Evolutionary conservation across 192 early-diverging fungal species (phyloP).

Genomic region (Coemansia sp.): DNA sequence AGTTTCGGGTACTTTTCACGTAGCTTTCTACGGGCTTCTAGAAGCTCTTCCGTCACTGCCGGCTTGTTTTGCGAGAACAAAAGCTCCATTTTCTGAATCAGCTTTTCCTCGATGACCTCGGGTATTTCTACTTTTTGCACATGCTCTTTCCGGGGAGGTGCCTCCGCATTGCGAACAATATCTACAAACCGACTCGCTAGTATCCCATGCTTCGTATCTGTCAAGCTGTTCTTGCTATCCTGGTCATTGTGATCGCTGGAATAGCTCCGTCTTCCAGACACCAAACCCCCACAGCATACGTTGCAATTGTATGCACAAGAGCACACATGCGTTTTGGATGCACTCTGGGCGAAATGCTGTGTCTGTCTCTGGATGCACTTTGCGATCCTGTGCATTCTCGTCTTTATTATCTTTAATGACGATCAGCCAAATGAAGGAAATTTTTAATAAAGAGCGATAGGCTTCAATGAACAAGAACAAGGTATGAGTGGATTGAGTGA

Average conservation of each 20-base stretch:
- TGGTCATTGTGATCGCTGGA: background rate
- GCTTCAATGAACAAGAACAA: no score
- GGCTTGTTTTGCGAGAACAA: slow-evolving; percentile 24
- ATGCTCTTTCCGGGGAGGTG: background rate
- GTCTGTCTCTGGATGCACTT: no score
- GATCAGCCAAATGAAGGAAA: no score
- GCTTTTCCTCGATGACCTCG: slow-evolving; percentile 13
- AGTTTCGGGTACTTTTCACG: slow-evolving; percentile 32
- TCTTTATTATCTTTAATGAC: no score
- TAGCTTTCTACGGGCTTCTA: slow-evolving; percentile 23
- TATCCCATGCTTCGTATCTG: background rate
- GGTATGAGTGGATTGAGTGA: no score
- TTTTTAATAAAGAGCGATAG: no score
- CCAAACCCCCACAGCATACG: background rate
- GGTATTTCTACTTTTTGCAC: slow-evolving; percentile 1
- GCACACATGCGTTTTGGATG: background rate
- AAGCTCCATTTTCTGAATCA: slow-evolving; percentile 9
- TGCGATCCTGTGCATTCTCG: no score
- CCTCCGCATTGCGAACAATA: slow-evolving; percentile 4
- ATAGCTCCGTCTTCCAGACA: background rate
- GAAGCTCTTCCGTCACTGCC: slow-evolving; percentile 27
- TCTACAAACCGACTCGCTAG: slow-evolving; percentile 13
- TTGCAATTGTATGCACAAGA: background rate
- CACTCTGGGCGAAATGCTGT: background rate
- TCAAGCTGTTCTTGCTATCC: background rate